phyloP scores from a whole-genome alignment of 2,329 filamentous ascomycete genomes.

The Coniochaeta ligniaria region DNA sequence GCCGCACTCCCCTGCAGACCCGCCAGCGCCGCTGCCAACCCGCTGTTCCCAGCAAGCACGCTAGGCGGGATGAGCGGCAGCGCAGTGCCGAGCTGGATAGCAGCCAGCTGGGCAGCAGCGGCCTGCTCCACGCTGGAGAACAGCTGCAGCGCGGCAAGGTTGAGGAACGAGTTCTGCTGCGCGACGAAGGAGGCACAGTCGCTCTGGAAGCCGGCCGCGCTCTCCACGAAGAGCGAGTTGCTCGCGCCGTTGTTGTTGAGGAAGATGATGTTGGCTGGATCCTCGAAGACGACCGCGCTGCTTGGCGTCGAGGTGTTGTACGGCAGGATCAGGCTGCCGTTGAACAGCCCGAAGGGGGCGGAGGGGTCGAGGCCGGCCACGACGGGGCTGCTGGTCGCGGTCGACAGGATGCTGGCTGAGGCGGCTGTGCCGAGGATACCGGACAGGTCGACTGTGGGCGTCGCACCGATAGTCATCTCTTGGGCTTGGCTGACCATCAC shows the following conservation, averaged over 20 bases:
- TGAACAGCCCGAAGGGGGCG: constrained; percentile 24
- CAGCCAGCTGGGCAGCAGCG: constrained; percentile 17
- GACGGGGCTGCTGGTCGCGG: constrained; percentile 8
- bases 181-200: constrained; percentile 23
- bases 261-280: constrained; percentile 30
- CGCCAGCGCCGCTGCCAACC: constrained; percentile 1
- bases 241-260: constrained; percentile 16
- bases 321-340: constrained; percentile 26
- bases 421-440: constrained; percentile 7
- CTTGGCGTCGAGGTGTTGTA: constrained; percentile 21
- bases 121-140: constrained; percentile 22
- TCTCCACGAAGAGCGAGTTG: constrained; percentile 24
- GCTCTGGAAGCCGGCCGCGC: constrained; percentile 20
- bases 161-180: constrained; percentile 19
- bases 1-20: background rate
- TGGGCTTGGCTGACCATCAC: constrained; percentile 30
- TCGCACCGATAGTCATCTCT: constrained; percentile 25
- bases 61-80: constrained; percentile 7
- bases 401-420: constrained; percentile 6
- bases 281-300: constrained; percentile 23
- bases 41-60: constrained; percentile 1
- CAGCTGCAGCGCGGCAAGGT: constrained; percentile 16
- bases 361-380: constrained; percentile 19
- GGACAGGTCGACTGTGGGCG: constrained; percentile 14
- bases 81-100: constrained; percentile 12